Conservation (phyloP, 768 basidiomycete species). For the Leccinum obscurum region DNA sequence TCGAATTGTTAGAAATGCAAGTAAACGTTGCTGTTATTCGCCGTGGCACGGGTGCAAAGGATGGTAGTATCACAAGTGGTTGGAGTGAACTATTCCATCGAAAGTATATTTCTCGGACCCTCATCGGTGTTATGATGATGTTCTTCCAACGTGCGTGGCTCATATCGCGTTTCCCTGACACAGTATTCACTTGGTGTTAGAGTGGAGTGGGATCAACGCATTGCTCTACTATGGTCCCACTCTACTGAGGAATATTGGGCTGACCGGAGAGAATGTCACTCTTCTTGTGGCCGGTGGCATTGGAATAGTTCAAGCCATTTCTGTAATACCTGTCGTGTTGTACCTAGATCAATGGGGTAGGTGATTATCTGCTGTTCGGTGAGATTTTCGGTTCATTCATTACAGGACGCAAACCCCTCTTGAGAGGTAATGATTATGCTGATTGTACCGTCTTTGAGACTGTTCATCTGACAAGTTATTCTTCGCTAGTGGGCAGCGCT, state of each 20-base stretch:
- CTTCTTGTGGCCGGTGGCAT: conserved; percentile 77
- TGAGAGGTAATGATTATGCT: conserved; percentile 43
- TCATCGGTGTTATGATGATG: conserved; percentile 74
- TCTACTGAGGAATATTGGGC: conserved; percentile 61
- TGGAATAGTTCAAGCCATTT: conserved; percentile 74
- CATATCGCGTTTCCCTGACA: background rate
- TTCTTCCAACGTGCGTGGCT: conserved; percentile 72
- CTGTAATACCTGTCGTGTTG: conserved; percentile 71
- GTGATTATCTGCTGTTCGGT: conserved; percentile 9
- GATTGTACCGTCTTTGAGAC: background rate
- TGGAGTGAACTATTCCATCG: conserved; percentile 60
- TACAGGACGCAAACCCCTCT: conserved; percentile 62
- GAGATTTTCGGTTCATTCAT: background rate
- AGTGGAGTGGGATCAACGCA: conserved; percentile 89
- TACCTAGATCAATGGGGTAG: conserved; percentile 67
- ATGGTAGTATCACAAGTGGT: conserved; percentile 23
- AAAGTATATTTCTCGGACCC: conserved; percentile 59
- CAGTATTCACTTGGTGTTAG: conserved; percentile 36
- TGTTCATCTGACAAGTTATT: background rate
- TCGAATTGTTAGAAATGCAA: conserved; percentile 77
- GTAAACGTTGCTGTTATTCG: conserved; percentile 59
- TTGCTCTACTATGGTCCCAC: conserved; percentile 81
- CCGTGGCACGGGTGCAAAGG: conserved; percentile 30
- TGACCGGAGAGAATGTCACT: conserved; percentile 57
- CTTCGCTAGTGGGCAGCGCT: conserved; percentile 49